phyloP scores from a whole-genome alignment of 176 grass and related monocot species.

The Panicum miliaceum region DNA sequence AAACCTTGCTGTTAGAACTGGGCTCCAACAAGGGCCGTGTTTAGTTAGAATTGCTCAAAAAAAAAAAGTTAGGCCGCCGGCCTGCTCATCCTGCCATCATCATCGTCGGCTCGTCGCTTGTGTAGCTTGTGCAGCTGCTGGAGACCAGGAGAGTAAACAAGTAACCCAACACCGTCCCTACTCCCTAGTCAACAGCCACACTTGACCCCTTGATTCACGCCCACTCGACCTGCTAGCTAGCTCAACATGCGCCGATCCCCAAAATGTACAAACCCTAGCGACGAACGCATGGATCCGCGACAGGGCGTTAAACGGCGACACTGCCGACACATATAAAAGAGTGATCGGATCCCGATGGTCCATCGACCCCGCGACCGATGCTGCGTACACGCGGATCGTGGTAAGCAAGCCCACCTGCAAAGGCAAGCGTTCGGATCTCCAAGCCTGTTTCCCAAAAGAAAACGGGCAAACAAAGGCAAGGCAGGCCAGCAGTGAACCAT shows the following conservation, averaged over 20 bases:
- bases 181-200: background rate
- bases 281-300: background rate
- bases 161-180: conserved; percentile 39
- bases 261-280: background rate
- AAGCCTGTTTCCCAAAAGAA: conserved; percentile 17
- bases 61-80: no score
- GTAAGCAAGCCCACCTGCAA: background rate
- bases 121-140: no score
- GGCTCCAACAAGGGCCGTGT: no score
- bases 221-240: background rate
- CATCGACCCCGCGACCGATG: conserved; percentile 13
- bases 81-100: no score
- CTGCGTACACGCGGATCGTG: conserved; percentile 18
- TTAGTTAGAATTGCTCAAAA: no score
- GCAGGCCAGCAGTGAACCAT: background rate
- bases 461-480: background rate
- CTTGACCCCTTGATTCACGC: conserved; percentile 17
- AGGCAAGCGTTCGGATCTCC: conserved; percentile 29
- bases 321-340: no score
- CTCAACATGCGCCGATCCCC: background rate
- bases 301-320: conserved; percentile 31
- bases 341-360: conserved; percentile 40
- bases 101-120: no score
- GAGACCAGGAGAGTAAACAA: no score
- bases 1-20: no score